Base-by-base conservation (phyloP, 2,329 filamentous ascomycete species). In the Plectosphaerella sp. region DNA sequence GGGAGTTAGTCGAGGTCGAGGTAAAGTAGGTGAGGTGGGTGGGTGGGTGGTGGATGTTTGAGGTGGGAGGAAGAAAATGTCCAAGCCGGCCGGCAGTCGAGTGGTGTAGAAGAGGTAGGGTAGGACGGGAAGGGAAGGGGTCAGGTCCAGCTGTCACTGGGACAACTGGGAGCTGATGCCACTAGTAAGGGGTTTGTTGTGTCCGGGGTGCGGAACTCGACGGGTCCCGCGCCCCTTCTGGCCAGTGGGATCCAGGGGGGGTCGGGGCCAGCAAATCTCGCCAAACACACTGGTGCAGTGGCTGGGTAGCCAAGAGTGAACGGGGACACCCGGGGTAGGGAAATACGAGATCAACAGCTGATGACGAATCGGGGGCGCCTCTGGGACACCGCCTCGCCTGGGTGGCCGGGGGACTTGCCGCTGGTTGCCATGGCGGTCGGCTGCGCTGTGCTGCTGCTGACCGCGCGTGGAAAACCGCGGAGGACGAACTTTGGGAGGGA, bases 61-160 rank as follows among this genome's bases (percentile, higher is more conserved):
- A 28, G 45, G 24, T 47, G 33, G n/a, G 20, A 51, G 33, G 41
- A 33, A 33, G 28, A 33, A 33, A 33, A 33, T 33, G 28, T 33
- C 28, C 28, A 9, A 33, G 28, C 28, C 8, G 28, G 28, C 28
- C 28, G 28, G 28, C 28, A 33, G 28, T 33, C 28, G 8, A 33
- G 28, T 64, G 71, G 72, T 62, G 66, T 73, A 60, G 56, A 55
- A 59, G 59, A 58, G 53, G 28, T 33, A 33, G 28, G 28, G 28
- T 33, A 33, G 28, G 50, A 54, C 15, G 53, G 58, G 56, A 49
- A 18, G 48, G 11, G 24, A 50, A 37, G n/a, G 22, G 43, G 14
- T 9, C n/a, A 18, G 48, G 28, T 8, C 35, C 24, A 35, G 28
- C 15, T 45, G 48, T 57, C 51, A 52, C 56, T 55, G 52, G 51